Base-by-base conservation (phyloP, 768 basidiomycete genomes). In the Lactarius sp. region DNA sequence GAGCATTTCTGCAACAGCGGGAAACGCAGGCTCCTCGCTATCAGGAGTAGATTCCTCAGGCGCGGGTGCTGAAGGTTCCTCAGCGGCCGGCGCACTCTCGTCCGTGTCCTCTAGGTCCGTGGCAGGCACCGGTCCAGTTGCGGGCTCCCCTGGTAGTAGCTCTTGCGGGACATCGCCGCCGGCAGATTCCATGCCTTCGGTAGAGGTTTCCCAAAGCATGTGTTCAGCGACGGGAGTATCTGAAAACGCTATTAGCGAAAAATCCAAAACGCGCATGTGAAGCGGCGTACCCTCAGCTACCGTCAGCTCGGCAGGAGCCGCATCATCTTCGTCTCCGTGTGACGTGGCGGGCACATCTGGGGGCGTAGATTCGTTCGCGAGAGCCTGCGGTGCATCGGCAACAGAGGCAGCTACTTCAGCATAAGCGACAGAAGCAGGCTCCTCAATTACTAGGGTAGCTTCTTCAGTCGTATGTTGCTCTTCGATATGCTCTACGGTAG, bases 251-350 rank as follows among this genome's bases (percentile, higher is more conserved):
- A 44, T 64, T 12, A 64, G 53, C 20, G 27, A 22, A 31, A 31
- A 33, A 16, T 13, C n/a, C 16, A 13, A 10, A 46, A 56, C n/a
- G 20, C 14, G 41, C 18, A 20, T 44, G 16, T 13, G 8, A 42
- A 51, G 41, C 18, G n/a, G 6, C 59, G 50, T 56, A 64, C 63
- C n/a, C 20, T 64, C 59, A 54, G 22, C 27, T 22, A 47, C 27
- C 46, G 41, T 41, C 22, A 27, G 27, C 41, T 58, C 52, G n/a
- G 31, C 31, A 20, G 50, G 36, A 2, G 18, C 16, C 9, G 5
- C 20, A 44, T 8, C 37, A 34, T 20, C 10, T 52, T 41, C 56
- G 5, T 64, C 61, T 20, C 39, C 50, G 12, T 34, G 31, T 16
- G 55, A 46, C 27, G 61, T 37, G 16, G 31, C 31, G 20, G 39